A percentile compares a stretch with the other conserved stretches of the same genome.
Conservation (phyloP, 352 stramenopile genomes). For the Phytophthora citricola region DNA sequence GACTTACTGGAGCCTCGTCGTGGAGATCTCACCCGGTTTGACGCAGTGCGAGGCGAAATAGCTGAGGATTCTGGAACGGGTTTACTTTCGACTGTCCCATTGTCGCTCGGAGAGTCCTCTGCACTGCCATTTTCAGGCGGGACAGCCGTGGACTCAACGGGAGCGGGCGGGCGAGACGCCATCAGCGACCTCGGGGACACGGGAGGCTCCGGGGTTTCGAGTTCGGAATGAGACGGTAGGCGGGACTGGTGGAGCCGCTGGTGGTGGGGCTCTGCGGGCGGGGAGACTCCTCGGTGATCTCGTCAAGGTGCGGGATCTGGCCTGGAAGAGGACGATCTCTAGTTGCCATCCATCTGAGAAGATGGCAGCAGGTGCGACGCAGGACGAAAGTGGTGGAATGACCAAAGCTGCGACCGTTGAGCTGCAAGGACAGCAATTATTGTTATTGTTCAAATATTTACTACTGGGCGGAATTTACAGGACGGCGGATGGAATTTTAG, state of each 20-base stretch:
- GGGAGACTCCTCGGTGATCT: constrained; percentile 29
- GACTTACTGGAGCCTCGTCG: constrained; percentile 3
- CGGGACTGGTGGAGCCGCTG: constrained; percentile 24
- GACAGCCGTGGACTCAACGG: constrained; percentile 11
- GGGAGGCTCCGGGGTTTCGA: constrained; percentile 17
- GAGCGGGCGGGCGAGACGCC: constrained; percentile 24
- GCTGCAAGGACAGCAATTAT: background rate
- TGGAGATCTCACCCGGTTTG: constrained; percentile 18
- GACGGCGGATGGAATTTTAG: too few relatives aligned
- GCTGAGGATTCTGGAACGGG: background rate
- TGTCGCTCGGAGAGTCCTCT: background rate
- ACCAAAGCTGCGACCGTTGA: background rate
- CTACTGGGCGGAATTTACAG: too few relatives aligned
- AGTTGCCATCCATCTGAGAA: constrained; percentile 42
- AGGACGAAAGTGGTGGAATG: constrained; percentile 10
- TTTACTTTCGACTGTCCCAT: background rate
- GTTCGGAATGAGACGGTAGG: constrained; percentile 21
- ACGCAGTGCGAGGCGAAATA: constrained; percentile 7
- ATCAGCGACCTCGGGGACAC: constrained; percentile 21
- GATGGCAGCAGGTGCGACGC: constrained; percentile 11
- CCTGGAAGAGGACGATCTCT: constrained; percentile 35
- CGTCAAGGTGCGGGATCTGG: constrained; percentile 27
- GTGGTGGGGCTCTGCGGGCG: constrained; percentile 14
- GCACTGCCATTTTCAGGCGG: constrained; percentile 8
- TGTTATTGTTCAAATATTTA: background rate